Conservation (phyloP, 495 filamentous ascomycete species). For the Annulohypoxylon stygium region DNA sequence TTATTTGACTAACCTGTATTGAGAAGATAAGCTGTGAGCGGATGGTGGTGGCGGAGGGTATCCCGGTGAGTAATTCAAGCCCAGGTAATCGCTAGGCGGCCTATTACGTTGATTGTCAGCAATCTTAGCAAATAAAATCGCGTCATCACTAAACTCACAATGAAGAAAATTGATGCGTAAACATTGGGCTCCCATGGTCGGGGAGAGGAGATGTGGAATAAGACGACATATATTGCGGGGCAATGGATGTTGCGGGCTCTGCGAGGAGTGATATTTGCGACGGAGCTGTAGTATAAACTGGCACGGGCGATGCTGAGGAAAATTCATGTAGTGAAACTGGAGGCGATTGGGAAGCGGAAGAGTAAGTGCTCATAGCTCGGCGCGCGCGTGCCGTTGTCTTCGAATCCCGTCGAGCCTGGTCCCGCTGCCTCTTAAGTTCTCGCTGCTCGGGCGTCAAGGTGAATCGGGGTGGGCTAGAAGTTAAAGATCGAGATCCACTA, state of each 20-base stretch:
- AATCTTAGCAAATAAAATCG: background rate
- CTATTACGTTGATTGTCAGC: constrained; percentile 43
- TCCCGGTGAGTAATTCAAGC: constrained; percentile 53
- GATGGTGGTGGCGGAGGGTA: constrained; percentile 55
- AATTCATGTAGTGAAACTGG: constrained; percentile 58
- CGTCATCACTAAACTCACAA: constrained; percentile 38
- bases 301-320: constrained; percentile 56
- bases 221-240: constrained; percentile 56
- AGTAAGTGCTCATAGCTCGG: constrained; percentile 57
- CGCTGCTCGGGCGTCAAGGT: constrained; percentile 62
- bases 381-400: constrained; percentile 56
- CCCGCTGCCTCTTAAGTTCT: constrained; percentile 63
- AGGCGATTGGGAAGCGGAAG: constrained; percentile 58
- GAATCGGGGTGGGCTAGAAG: constrained; percentile 60
- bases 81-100: constrained; percentile 50
- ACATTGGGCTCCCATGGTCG: constrained; percentile 59
- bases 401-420: constrained; percentile 59
- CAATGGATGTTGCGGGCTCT: constrained; percentile 56
- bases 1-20: constrained; percentile 57
- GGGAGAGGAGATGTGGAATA: constrained; percentile 59
- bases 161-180: constrained; percentile 50
- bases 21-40: constrained; percentile 56
- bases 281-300: constrained; percentile 62
- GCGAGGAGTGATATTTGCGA: constrained; percentile 60
- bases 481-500: constrained; percentile 59